Conservation (phyloP, 257 asterid species). For the Nicotiana obtusifolia region DNA sequence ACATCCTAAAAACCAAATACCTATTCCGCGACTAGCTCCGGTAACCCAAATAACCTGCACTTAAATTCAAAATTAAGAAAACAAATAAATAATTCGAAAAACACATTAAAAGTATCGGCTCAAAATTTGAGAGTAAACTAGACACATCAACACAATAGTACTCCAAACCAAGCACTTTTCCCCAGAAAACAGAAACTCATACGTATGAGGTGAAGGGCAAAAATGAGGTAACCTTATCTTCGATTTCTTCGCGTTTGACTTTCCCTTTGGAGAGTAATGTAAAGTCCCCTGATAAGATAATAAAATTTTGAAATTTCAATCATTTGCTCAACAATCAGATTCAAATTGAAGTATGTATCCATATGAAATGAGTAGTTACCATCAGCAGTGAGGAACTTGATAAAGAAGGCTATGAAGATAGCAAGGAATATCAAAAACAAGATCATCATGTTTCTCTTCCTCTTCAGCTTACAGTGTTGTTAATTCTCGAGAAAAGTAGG, state of each 20-base stretch:
- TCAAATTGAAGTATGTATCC: neutral
- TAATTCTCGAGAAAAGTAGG: too few species aligned
- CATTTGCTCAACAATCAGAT: neutral
- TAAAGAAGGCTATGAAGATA: slow-evolving; percentile 19
- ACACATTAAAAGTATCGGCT: neutral
- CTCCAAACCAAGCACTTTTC: neutral
- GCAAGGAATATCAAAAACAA: slow-evolving; percentile 26
- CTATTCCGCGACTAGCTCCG: slow-evolving; percentile 98
- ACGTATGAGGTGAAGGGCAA: neutral
- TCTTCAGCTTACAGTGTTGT: neutral
- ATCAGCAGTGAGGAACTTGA: slow-evolving; percentile 69
- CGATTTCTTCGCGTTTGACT: slow-evolving; percentile 75
- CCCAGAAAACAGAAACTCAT: neutral
- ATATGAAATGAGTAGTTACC: slow-evolving; percentile 36
- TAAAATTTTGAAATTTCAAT: neutral
- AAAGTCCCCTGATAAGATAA: slow-evolving; percentile 56
- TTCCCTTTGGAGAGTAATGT: slow-evolving; percentile 63
- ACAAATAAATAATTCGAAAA: neutral
- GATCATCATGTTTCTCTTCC: slow-evolving; percentile 17
- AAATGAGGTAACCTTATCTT: slow-evolving; percentile 56
- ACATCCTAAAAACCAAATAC: slow-evolving; percentile 22
- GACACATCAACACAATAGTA: neutral
- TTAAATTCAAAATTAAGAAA: neutral
- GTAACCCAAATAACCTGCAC: slow-evolving; percentile 92
- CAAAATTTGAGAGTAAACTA: neutral